Conservation (phyloP, 1,284 basidiomycete species). For the Sphaerobolus stellatus region DNA sequence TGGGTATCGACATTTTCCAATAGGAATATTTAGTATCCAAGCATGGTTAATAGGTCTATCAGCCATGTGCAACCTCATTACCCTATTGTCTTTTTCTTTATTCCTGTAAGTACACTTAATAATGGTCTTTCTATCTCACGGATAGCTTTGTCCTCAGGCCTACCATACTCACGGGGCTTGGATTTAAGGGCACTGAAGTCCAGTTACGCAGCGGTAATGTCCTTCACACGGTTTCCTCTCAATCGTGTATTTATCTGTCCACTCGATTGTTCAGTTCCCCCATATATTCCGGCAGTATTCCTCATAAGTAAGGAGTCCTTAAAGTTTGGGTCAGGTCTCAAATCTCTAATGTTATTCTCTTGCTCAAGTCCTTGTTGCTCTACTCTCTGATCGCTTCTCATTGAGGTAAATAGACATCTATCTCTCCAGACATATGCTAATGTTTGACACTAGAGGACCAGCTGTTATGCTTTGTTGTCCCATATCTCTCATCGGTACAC, state of each 20-base stretch:
- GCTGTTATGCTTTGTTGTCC: constrained; percentile 59
- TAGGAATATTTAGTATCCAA: constrained; percentile 52
- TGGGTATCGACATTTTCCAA: no score
- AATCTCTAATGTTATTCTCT: no score
- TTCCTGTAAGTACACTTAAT: constrained; percentile 43
- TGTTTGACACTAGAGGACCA: constrained; percentile 39
- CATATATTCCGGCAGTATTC: constrained; percentile 57
- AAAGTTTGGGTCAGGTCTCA: no score
- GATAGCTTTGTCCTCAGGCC: constrained; percentile 36
- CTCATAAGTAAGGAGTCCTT: constrained; percentile 41
- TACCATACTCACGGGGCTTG: constrained; percentile 55
- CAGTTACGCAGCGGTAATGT: constrained; percentile 44
- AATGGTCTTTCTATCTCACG: not conserved
- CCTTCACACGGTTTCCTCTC: no score
- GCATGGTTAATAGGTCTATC: constrained; percentile 56
- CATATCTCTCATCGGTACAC: constrained; percentile 48
- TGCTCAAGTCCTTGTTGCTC: constrained; percentile 45
- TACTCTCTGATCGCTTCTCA: constrained; percentile 51
- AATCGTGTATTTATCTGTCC: no score
- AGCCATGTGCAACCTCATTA: constrained; percentile 55
- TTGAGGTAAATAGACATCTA: constrained; percentile 45
- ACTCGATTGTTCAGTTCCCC: constrained; percentile 57
- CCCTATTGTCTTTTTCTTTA: constrained; percentile 58
- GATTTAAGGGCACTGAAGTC: constrained; percentile 47
- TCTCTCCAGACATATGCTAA: not conserved